Conservation (phyloP, 139 green algal species). For the Chlamydomonas schloesseri region DNA sequence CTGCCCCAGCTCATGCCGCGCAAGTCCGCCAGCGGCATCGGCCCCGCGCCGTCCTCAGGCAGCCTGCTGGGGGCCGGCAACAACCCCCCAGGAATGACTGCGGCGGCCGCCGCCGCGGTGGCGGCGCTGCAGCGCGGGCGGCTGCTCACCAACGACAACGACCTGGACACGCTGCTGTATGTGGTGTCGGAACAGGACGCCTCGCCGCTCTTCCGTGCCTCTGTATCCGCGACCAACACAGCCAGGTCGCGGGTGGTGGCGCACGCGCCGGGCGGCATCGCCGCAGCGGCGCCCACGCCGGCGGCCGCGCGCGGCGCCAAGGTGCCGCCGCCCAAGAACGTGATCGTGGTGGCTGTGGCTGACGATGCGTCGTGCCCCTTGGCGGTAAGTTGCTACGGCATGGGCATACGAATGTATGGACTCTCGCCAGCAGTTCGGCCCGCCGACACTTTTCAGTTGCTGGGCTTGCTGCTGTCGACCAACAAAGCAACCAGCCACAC, state of each 20-base stretch:
- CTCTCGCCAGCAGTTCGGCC: too few species aligned
- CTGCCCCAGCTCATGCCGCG: background rate
- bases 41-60: background rate
- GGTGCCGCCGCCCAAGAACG: background rate
- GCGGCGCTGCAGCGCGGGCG: constrained; percentile 17
- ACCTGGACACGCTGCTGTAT: constrained; percentile 29
- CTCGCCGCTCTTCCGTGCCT: constrained; percentile 5
- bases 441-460: too few species aligned
- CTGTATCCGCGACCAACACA: constrained; percentile 13
- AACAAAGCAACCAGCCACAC: too few species aligned
- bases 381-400: background rate
- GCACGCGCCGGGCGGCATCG: constrained; percentile 16
- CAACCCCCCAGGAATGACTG: too few species aligned
- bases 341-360: constrained; percentile 32
- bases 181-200: constrained; percentile 20
- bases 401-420: background rate
- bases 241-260: background rate
- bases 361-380: constrained; percentile 32
- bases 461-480: too few species aligned
- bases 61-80: background rate
- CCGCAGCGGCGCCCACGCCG: background rate
- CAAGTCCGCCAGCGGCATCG: background rate
- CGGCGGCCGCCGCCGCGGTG: constrained; percentile 6
- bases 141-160: constrained; percentile 31
- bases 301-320: background rate